Conservation (phyloP, 192 early-diverging fungal species). For the Thamnidium elegans region DNA sequence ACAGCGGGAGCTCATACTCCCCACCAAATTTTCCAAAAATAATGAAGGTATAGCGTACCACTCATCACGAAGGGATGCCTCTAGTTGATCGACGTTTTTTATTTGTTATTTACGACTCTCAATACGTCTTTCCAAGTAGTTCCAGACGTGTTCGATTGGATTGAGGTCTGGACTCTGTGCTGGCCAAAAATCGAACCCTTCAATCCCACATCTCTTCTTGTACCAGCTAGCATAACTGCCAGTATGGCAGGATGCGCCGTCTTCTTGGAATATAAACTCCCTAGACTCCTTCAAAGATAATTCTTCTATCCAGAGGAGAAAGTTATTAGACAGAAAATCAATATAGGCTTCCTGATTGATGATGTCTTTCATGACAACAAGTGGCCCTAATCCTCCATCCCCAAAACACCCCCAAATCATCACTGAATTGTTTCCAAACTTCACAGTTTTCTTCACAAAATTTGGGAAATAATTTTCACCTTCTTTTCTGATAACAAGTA, state of each 20-base stretch:
- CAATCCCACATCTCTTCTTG: not conserved
- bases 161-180: conserved; percentile 20
- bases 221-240: not conserved
- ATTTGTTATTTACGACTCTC: not conserved
- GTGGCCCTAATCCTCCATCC: too few relatives aligned
- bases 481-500: too few relatives aligned
- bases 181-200: conserved; percentile 13
- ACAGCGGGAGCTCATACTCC: not conserved
- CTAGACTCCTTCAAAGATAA: not conserved
- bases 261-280: conserved; percentile 7
- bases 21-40: too few relatives aligned
- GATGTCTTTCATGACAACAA: too few relatives aligned
- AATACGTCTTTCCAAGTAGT: not conserved
- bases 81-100: not conserved
- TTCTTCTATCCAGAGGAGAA: not conserved
- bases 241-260: conserved; percentile 2
- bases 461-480: too few relatives aligned
- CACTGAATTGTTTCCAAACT: too few relatives aligned
- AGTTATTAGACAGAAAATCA: too few relatives aligned
- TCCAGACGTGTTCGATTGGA: conserved; percentile 20
- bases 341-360: too few relatives aligned
- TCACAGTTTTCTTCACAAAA: too few relatives aligned
- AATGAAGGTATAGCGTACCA: too few relatives aligned
- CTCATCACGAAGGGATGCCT: not conserved
- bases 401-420: too few relatives aligned